Evolutionary conservation across 2,329 filamentous ascomycete species (phyloP), one percentile per base, ranked within the genome.

Genomic region (Ceratocystis colombiana): DNA sequence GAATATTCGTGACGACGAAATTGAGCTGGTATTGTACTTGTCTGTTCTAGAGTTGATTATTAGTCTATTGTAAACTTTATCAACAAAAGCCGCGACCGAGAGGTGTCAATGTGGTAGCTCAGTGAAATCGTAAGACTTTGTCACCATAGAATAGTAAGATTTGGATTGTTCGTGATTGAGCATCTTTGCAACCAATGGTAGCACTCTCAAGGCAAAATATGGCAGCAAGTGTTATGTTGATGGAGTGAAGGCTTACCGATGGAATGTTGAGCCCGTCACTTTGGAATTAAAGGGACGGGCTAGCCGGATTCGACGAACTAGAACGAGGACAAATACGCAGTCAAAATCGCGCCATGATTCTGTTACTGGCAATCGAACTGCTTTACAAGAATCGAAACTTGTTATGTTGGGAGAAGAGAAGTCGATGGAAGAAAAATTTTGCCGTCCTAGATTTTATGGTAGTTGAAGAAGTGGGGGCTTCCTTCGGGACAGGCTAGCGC

Each of bases 81-180:
- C 20, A 10, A 25, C 63, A 33, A 28, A 30, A 15, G 41, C 48
- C 25, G n/a, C 37, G 5, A 28, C 28, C 3, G 48, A 50, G 30
- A 37, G 25, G 17, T 41, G 65, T 66, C 69, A 50, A 59, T 64
- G 64, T 68, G 70, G 70, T 72, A 79, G 80, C 78, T 84, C 82
- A 84, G 82, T 72, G 76, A 80, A 79, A 78, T 80, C 80, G 76
- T 75, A 73, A 53, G 48, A 73, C 75, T 70, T 72, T 71, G 74
- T 83, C 81, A 82, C 82, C 82, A 84, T 79, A 76, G 73, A 74
- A 72, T 77, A 75, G 81, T 84, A 80, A 80, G 81, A 80, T 76
- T 84, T 84, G 82, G 82, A 84, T 84, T 84, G 81, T 83, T 84
- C 80, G 75, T 75, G 74, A 70, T 65, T 50, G 71, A 66, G 74